Base-by-base conservation (phyloP, 192 early-diverging fungal species). In the Umbelopsis sp. region DNA sequence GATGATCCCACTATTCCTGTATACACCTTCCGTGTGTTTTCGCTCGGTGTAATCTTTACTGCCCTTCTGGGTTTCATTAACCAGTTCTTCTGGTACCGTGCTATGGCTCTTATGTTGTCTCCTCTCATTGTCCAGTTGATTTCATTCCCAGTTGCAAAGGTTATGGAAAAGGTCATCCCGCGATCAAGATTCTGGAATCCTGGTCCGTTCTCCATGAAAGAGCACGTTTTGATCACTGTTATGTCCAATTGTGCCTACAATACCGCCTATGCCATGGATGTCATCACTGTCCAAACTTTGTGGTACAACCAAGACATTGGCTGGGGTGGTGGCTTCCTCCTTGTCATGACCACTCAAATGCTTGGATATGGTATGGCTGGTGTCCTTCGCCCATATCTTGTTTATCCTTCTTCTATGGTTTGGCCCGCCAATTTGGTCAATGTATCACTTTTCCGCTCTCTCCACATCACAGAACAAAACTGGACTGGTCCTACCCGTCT, bases 361-460 rank as follows among this genome's bases (percentile, higher is more conserved):
- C 41, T 80, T 29, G 79, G 70, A 3, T 87, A 81, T 47, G 86
- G 86, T 72, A 77, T 91, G 80, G 90, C 90, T 52, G 94, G 90
- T 70, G 77, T 90, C 10, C 82, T 82, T 52, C 90, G 94, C 41
- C 86, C 87, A 25, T 95, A 89, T 78, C 81, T 98, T 10, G 94
- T 98, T 4, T 87, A 90, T 53, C 95, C 95, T 31, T 81, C 91
- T 1, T 81, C 88, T 4, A 95, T 97, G 94, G 83, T 94, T 45
- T 99, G 96, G 96, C 96, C 96, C 3, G 69, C 86, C 3, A 91
- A 85, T 32, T 84, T 98, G 34, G 84, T 92, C 45, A 89, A 87
- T 51, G 88, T 93, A 26, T 88, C 92, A 16, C 77, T 96, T 25
- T 93, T 94, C 79, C 86, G 88, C 20, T 88, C 92, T 4, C 85